phyloP scores from a whole-genome alignment of 2,329 filamentous ascomycete species.

The Cordyceps sp. region DNA sequence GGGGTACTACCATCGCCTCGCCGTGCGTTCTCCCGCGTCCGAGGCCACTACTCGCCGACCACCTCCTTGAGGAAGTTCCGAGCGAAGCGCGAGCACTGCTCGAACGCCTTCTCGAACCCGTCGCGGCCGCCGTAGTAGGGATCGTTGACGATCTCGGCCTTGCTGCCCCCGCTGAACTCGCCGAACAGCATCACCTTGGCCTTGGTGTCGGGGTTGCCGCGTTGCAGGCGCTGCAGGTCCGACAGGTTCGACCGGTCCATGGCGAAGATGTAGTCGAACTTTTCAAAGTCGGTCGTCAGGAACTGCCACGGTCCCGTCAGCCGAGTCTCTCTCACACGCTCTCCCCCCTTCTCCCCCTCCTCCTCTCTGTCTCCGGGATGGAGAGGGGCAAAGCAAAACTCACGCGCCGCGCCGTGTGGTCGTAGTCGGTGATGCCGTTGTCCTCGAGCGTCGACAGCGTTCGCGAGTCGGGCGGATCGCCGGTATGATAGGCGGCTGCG shows the following conservation, averaged over 20 bases:
- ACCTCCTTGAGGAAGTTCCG: constrained; percentile 55
- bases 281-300: constrained; percentile 53
- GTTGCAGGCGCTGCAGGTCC: constrained; percentile 46
- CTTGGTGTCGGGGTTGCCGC: constrained; percentile 38
- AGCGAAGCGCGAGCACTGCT: constrained; percentile 66
- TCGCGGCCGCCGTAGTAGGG: constrained; percentile 82
- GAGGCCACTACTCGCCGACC: constrained; percentile 9
- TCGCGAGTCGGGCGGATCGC: constrained; percentile 60
- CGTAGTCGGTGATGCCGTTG: constrained; percentile 63
- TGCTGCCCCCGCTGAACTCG: constrained; percentile 50
- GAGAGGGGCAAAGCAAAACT: constrained; percentile 4
- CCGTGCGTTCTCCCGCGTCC: background rate
- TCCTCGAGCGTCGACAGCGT: constrained; percentile 63
- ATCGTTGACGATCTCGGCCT: constrained; percentile 60
- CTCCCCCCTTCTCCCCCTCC: too few relatives aligned
- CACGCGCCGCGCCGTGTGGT: constrained; percentile 63
- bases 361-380: too few relatives aligned
- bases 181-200: constrained; percentile 71
- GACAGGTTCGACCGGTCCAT: constrained; percentile 80
- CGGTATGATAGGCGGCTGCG: constrained; percentile 63
- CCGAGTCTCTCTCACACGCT: too few relatives aligned
- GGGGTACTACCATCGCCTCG: too few relatives aligned
- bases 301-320: constrained; percentile 19
- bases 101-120: constrained; percentile 74
- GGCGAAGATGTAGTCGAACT: constrained; percentile 85